These are phyloP conservation scores for Pichia insulana DNA, from an alignment of 805 yeast species.

Conservation along the genomic window DNA sequence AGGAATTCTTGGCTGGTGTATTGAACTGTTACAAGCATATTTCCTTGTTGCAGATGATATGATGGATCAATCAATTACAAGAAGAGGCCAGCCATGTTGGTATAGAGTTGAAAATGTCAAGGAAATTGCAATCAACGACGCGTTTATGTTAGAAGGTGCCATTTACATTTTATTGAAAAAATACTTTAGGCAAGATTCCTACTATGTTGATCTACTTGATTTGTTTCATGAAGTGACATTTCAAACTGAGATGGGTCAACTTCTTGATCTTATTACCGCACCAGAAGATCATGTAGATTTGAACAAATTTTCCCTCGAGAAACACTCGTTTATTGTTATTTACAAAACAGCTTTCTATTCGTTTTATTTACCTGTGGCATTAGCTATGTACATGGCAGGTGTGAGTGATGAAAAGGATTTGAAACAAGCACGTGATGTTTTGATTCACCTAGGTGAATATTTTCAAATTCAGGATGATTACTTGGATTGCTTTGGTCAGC, in stretches of 20 bases:
- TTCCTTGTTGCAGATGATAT: conserved; percentile 97
- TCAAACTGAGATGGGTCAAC: conserved; percentile 96
- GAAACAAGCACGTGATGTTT: conserved; percentile 77
- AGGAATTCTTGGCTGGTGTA: conserved; percentile 90
- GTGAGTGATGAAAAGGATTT: conserved; percentile 60
- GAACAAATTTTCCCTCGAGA: conserved; percentile 72
- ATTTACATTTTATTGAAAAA: conserved; percentile 83
- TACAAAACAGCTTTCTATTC: conserved; percentile 97
- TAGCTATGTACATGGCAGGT: conserved; percentile 93
- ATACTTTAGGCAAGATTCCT: conserved; percentile 72
- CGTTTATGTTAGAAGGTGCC: conserved; percentile 94
- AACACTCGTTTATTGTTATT: conserved; percentile 91
- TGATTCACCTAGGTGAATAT: conserved; percentile 94
- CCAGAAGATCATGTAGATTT: conserved; percentile 93
- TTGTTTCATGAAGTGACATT: conserved; percentile 95
- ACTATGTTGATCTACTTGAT: conserved; percentile 85
- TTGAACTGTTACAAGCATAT: conserved; percentile 91
- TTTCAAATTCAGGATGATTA: conserved; percentile 98
- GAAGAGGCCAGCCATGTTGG: conserved; percentile 99
- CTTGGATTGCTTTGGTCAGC: conserved; percentile 94
- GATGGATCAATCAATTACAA: conserved; percentile 94
- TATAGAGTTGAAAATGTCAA: conserved; percentile 72
- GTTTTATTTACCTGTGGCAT: conserved; percentile 93
- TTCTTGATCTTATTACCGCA: conserved; percentile 91
- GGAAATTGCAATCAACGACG: conserved; percentile 92